Evolutionary conservation across 176 grass and related monocot genomes (phyloP).

Genomic region (Saccharum officinarum): DNA sequence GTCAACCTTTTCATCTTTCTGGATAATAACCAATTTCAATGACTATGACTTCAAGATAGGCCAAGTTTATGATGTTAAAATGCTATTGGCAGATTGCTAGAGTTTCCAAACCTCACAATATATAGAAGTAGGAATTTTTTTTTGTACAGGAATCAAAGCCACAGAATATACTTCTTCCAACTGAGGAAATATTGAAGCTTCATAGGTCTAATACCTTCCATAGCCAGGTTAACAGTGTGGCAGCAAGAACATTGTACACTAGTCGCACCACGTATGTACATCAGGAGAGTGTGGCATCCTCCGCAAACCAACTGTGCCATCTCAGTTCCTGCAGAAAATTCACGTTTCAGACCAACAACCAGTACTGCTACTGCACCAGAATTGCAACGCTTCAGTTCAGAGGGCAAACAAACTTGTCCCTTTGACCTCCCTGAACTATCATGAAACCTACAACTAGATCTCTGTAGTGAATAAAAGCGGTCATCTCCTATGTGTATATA

Average conservation of each 20-base stretch:
- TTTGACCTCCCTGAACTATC: background rate
- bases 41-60: constrained; percentile 37
- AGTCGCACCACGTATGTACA: constrained; percentile 90
- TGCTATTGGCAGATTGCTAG: constrained; percentile 24
- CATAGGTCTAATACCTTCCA: constrained; percentile 64
- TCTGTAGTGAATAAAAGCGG: background rate
- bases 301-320: constrained; percentile 97
- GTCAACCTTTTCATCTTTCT: constrained; percentile 26
- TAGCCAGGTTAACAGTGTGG: constrained; percentile 88
- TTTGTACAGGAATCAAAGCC: constrained; percentile 19
- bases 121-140: constrained; percentile 8
- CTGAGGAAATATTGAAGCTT: constrained; percentile 18
- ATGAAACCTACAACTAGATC: background rate
- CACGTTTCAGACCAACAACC: background rate
- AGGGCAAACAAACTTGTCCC: background rate
- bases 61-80: constrained; percentile 39
- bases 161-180: constrained; percentile 32
- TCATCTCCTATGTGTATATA: constrained; percentile 6
- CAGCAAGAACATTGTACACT: constrained; percentile 99
- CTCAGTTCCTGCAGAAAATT: constrained; percentile 63
- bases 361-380: constrained; percentile 5
- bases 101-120: constrained; percentile 11
- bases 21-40: constrained; percentile 26
- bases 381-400: background rate
- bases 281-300: constrained; percentile 97